A percentile compares a stretch with the other conserved stretches of the same genome.
Evolutionary conservation across 106 monocot species (phyloP).

Genomic region (Apostasia shenzhenica): DNA sequence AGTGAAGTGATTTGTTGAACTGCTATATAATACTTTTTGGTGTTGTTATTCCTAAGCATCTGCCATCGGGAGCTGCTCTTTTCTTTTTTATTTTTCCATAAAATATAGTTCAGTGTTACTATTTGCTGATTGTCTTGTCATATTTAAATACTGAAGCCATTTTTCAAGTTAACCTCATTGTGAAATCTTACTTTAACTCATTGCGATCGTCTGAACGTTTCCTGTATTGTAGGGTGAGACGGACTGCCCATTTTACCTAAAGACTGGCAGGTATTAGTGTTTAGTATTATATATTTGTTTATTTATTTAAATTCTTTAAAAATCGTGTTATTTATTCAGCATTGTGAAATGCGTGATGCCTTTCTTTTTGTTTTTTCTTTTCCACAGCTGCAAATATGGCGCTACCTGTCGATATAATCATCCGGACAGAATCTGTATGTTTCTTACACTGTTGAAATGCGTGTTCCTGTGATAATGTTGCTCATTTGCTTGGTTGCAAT

Average conservation of each 20-base stretch:
- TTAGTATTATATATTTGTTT: neutral
- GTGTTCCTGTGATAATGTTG: neutral
- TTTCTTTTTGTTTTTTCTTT: neutral
- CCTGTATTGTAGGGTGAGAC: conserved; percentile 56
- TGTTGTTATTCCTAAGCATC: no score
- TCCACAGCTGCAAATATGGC: conserved; percentile 89
- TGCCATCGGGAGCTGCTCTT: no score
- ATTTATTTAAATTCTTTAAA: neutral
- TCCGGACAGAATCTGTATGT: conserved; percentile 70
- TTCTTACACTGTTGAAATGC: neutral
- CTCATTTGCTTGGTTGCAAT: conserved; percentile 4
- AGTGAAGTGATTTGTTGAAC: no score
- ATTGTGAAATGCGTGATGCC: neutral
- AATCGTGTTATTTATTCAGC: no score
- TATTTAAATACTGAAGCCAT: no score
- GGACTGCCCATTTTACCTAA: conserved; percentile 94
- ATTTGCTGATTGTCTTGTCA: no score
- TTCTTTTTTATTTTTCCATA: no score
- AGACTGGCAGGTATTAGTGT: conserved; percentile 79
- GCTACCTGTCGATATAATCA: conserved; percentile 80
- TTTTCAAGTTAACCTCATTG: no score
- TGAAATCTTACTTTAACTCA: no score
- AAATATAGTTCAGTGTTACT: no score
- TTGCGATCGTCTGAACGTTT: neutral
- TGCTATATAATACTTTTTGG: no score